Conservation (phyloP, 768 basidiomycete genomes). For the Hortiboletus campestris region DNA sequence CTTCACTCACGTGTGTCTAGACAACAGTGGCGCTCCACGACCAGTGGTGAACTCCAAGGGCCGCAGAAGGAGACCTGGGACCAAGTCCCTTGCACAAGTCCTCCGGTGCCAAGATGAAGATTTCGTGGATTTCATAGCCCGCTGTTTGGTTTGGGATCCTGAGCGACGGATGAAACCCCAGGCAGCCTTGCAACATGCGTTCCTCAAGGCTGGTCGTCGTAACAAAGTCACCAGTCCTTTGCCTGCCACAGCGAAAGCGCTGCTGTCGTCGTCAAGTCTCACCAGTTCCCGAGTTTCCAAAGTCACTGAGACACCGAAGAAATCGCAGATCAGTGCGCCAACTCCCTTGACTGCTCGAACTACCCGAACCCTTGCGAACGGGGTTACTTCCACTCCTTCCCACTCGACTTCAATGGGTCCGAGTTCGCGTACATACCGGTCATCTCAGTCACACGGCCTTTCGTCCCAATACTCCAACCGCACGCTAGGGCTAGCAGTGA, state of each 20-base stretch:
- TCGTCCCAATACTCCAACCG: slow-evolving; percentile 76
- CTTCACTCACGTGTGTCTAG: slow-evolving; percentile 40
- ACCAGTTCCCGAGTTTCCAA: slow-evolving; percentile 49
- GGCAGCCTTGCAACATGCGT: slow-evolving; percentile 88
- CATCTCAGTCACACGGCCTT: slow-evolving; percentile 67
- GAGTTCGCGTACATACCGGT: slow-evolving; percentile 62
- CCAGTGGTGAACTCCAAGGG: slow-evolving; percentile 97
- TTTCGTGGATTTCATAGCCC: slow-evolving; percentile 95
- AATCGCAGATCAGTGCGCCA: slow-evolving; percentile 85
- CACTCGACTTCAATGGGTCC: slow-evolving; percentile 58
- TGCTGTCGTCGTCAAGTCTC: slow-evolving; percentile 57
- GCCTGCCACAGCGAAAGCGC: slow-evolving; percentile 49
- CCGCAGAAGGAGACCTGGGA: slow-evolving; percentile 84
- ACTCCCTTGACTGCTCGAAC: slow-evolving; percentile 82
- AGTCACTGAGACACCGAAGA: slow-evolving; percentile 76
- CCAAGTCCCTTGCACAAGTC: slow-evolving; percentile 86
- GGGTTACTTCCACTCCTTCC: slow-evolving; percentile 56
- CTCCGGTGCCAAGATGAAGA: slow-evolving; percentile 91
- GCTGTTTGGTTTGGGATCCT: slow-evolving; percentile 98
- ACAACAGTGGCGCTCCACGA: slow-evolving; percentile 89
- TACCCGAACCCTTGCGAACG: slow-evolving; percentile 50
- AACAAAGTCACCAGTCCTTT: slow-evolving; percentile 44
- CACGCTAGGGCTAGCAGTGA: slow-evolving; percentile 69
- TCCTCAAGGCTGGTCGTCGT: slow-evolving; percentile 68
- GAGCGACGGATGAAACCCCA: slow-evolving; percentile 94